Evolutionary conservation across 768 basidiomycete genomes (phyloP), one percentile per base, ranked within the genome.

Genomic region (Amanita jacksonii): DNA sequence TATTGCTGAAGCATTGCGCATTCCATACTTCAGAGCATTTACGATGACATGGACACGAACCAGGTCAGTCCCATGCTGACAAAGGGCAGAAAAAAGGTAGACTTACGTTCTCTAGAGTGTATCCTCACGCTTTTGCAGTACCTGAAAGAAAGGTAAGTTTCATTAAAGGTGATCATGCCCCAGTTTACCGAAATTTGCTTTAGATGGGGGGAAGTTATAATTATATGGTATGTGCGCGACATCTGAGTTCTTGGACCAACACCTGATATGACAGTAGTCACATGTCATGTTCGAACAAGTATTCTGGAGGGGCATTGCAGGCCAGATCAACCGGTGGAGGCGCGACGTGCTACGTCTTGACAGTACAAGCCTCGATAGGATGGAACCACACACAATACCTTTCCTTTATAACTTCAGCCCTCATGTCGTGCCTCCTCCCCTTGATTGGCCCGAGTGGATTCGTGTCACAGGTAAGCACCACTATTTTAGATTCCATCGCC

Each of bases 381-480:
- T 98, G 80, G 91, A 96, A 57, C 88, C 88, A 27, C 92, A 98
- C 65, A 96, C 93, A 66, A 88, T 94, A 39, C 94, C 94, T 2
- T 99, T 98, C 68, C 62, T 99, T 23, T 99, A 99, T 64, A 98
- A 97, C 61, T 98, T 98, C 59, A 93, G 89, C 55, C 88, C 92
- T 1, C 70, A 76, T 23, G 72, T 90, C 36, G 89, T 98, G 10
- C 92, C 93, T 5, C 89, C 85, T 20, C 94, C 94, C 3, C 64
- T 98, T 44, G 94, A 99, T 60, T 99, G 96, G 96, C 90, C 92
- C 3, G 94, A 99, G 62, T 97, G 93, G 91, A 97, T 98, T 50
- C 83, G 87, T 32, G 77, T 93, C 1, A 91, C 91, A 49, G 89
- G 88, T 85, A 52, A 46, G 57, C 51, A 1, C 22, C 38, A 20